Evolutionary conservation across 768 basidiomycete genomes (phyloP).

Genomic region (Panus rudis): DNA sequence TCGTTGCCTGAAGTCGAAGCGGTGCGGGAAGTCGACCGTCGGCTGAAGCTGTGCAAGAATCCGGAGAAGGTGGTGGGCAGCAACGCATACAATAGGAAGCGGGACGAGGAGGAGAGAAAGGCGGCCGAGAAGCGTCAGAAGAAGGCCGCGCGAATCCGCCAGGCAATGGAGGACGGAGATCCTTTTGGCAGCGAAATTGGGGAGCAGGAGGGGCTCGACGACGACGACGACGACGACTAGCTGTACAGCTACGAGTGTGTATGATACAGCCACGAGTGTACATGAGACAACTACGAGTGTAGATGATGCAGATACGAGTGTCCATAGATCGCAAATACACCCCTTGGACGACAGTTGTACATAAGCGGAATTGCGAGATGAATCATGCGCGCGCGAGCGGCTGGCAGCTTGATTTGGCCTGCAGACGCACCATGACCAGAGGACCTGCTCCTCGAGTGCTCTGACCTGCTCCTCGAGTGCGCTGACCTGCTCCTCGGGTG

Average conservation of each 20-base stretch:
- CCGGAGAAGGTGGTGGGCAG: slow-evolving; percentile 95
- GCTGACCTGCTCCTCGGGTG: too few relatives aligned
- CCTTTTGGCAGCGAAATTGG: slow-evolving; percentile 61
- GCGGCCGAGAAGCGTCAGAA: slow-evolving; percentile 57
- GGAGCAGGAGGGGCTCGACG: slow-evolving; percentile 33
- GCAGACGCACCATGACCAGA: too few relatives aligned
- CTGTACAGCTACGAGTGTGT: slow-evolving; percentile 10
- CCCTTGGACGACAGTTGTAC: too few relatives aligned
- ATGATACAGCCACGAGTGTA: not conserved
- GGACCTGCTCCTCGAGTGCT: too few relatives aligned
- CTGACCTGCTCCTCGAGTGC: too few relatives aligned
- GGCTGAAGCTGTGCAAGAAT: slow-evolving; percentile 86
- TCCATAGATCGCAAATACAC: too few relatives aligned
- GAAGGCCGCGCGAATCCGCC: slow-evolving; percentile 41
- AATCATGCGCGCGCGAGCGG: too few relatives aligned
- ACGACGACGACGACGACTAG: slow-evolving; percentile 54
- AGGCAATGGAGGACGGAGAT: slow-evolving; percentile 53
- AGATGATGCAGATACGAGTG: too few relatives aligned
- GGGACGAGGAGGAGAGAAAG: slow-evolving; percentile 62
- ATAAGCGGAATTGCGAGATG: too few relatives aligned
- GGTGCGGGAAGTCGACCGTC: slow-evolving; percentile 84
- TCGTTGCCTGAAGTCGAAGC: slow-evolving; percentile 69
- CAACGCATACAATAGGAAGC: slow-evolving; percentile 67
- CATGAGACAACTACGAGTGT: too few relatives aligned
- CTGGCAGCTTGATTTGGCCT: too few relatives aligned